Base-by-base conservation (phyloP, 2,329 filamentous ascomycete species). In the Diplodia corticola region DNA sequence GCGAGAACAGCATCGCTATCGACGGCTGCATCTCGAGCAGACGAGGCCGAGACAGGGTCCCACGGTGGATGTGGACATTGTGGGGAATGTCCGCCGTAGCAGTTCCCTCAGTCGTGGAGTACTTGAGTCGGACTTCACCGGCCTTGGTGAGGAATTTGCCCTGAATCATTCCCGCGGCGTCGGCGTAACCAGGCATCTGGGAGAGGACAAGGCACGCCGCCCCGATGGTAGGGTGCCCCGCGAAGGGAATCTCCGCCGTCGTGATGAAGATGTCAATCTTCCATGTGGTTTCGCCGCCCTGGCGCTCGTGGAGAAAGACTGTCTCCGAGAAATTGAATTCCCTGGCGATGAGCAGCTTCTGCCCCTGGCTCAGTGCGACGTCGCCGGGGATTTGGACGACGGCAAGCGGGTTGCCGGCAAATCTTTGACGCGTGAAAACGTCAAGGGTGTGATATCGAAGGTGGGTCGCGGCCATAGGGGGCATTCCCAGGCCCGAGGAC, bases 61-160 rank as follows among this genome's bases (percentile, higher is more conserved):
- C 67, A 28, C 70, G 70, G 76, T 93, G 90, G 65, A 88, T 72
- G 71, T 86, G 89, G 69, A 89, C 82, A 68, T 89, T 81, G 73
- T 91, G 88, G 37, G 90, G 89, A 69, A 93, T 88, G 4, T 77
- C 77, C 17, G 89, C 89, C 61, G 82, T 83, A 15, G 89, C 89
- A 61, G 82, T 83, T 44, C 74, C 74, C 24, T 75, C 77, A 9
- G 71, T 70, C 4, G 77, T 72, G 69, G 80, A 76, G 68, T 79
- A 83, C 15, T 75, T 72, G 63, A 81, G 73, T 10, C 73, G 71
- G 10, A 85, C 81, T 1, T 73, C 72, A 2, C 83, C 83, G 68
- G 75, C 81, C 74, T 77, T 83, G 68, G 77, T 78, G 5, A 78
- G 71, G 65, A 83, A 78, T 7, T 68, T 71, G 10, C 76, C 81